phyloP scores from a whole-genome alignment of 163 green algal species.

The Trebouxiophyceae sp. region DNA sequence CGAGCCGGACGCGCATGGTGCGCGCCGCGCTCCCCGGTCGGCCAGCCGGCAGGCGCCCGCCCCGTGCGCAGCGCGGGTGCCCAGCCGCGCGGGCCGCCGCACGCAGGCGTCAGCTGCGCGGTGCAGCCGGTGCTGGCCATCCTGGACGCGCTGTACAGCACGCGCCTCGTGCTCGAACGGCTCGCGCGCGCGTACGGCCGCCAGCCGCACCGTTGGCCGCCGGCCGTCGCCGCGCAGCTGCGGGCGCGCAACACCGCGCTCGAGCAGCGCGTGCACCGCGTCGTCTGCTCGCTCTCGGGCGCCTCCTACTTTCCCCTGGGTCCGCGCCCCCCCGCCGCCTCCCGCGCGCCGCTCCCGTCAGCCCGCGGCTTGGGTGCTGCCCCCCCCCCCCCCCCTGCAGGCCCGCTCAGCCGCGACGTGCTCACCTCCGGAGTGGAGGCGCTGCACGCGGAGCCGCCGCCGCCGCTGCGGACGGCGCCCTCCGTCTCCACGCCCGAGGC shows the following conservation, averaged over 20 bases:
- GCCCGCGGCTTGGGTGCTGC: too few relatives aligned
- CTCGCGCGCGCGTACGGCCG: slow-evolving; percentile 40
- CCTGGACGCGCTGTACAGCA: slow-evolving; percentile 43
- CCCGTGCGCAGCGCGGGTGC: too few relatives aligned
- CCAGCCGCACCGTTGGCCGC: slow-evolving; percentile 43
- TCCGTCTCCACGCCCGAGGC: neutral
- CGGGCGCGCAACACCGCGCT: slow-evolving; percentile 43
- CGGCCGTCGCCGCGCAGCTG: slow-evolving; percentile 43
- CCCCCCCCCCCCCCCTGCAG: slow-evolving; percentile 7
- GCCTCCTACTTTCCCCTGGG: slow-evolving; percentile 16
- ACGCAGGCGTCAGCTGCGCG: slow-evolving; percentile 47
- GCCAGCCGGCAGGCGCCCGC: too few relatives aligned
- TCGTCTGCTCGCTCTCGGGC: slow-evolving; percentile 26
- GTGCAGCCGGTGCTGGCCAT: slow-evolving; percentile 40
- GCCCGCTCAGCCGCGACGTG: slow-evolving; percentile 15
- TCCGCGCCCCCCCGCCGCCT: slow-evolving; percentile 1
- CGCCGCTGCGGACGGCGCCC: neutral
- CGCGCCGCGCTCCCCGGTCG: neutral
- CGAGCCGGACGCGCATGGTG: slow-evolving; percentile 9
- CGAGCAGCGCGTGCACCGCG: slow-evolving; percentile 22
- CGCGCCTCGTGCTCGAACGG: slow-evolving; percentile 25
- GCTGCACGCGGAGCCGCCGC: neutral
- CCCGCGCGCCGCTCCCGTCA: slow-evolving; percentile 10
- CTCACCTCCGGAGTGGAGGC: slow-evolving; percentile 12
- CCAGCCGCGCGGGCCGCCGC: too few relatives aligned